Evolutionary conservation across 495 filamentous ascomycete genomes (phyloP), one percentile per base, ranked within the genome.

Genomic region (Penicillium subrubescens): DNA sequence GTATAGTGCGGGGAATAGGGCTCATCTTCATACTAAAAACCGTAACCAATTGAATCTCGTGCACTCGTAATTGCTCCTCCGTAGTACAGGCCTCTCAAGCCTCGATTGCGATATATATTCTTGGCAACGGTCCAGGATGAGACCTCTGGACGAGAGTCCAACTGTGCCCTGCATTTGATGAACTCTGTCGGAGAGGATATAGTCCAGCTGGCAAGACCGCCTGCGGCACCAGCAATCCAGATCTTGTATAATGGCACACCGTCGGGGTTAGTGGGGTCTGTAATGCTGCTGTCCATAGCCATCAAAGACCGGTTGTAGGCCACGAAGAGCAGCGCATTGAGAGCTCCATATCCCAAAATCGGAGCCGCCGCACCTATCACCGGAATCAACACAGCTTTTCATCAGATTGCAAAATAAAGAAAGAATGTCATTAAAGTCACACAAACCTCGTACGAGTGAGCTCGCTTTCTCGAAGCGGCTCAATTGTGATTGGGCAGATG

Each of bases 251-350:
- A 43, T 61, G 75, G 62, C 33, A 73, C 61, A 1, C 65, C 64
- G 48, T 73, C 67, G 8, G 79, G 77, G 43, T 75, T 77, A 39
- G 76, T 79, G 27, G 70, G 82, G 61, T 81, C 75, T 25, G 65
- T 68, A 41, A 82, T 71, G n/a, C 77, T 72, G 21, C 67, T 64
- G 39, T 81, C 79, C 50, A 96, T 79, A 57, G 83, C 71, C 46
- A 77, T 79, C 46, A 92, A 82, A 44, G 87, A 88, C 53, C 90
- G 89, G 73, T 96, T 96, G 79, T 97, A 97, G 31, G 87, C 86
- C 54, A 90, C 84, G 78, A 95, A 97, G 33, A 97, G 87, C 21
- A 96, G 78, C 33, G 92, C 92, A 77, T 96, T 97, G 59, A 97
- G 84, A 44, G 91, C 91, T 62, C 93, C 93, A 81, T 96, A 94